Evolutionary conservation across 148 eudicot species (phyloP).

Genomic region (Rhododendron molle): DNA sequence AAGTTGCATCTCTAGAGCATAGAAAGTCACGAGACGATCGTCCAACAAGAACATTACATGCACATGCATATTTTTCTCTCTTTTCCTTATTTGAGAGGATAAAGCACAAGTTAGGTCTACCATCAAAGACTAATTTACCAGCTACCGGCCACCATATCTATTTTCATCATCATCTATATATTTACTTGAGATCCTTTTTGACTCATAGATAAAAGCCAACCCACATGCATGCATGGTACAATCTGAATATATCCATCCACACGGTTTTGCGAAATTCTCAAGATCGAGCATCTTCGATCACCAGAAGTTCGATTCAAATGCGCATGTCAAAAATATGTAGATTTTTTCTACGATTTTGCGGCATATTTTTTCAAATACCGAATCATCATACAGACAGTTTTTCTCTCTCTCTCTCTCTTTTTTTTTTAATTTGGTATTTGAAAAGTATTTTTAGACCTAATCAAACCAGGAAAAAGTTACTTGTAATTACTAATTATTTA

Average conservation of each 20-base stretch:
- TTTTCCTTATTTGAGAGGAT: neutral
- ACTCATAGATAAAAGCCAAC: neutral
- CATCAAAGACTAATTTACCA: neutral
- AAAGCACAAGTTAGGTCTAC: conserved; percentile 2
- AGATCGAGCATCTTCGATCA: too few species aligned
- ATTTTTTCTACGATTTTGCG: too few species aligned
- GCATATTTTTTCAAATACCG: too few species aligned
- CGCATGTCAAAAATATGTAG: too few species aligned
- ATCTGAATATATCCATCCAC: neutral
- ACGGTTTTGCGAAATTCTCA: neutral
- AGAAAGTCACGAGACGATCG: conserved; percentile 4
- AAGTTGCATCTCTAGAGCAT: conserved; percentile 1
- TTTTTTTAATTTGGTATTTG: neutral
- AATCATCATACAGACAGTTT: too few species aligned
- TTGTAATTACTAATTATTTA: too few species aligned
- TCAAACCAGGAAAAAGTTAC: too few species aligned
- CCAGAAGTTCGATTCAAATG: neutral
- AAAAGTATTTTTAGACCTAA: too few species aligned
- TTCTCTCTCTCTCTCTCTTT: too few species aligned
- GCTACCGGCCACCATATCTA: neutral
- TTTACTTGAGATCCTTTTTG: neutral
- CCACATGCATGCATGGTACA: neutral
- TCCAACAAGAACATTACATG: neutral
- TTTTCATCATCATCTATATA: neutral
- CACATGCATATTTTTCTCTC: neutral